Evolutionary conservation across 2,329 filamentous ascomycete species (phyloP).

Genomic region (Colletotrichum noveboracense): DNA sequence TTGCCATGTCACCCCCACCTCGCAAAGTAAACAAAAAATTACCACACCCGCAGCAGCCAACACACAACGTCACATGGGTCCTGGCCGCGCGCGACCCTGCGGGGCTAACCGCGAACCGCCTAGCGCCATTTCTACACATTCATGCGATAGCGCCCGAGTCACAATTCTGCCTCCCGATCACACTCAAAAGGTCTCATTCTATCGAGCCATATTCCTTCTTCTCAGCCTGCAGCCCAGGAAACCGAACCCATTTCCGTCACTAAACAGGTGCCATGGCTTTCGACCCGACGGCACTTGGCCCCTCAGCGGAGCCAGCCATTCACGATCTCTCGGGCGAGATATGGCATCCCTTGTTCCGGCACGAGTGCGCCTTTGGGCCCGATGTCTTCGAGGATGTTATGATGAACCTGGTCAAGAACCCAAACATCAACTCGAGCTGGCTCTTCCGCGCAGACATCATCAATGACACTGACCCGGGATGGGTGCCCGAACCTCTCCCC

Average conservation of each 20-base stretch:
- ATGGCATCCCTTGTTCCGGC: slow-evolving; percentile 62
- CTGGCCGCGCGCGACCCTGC: background rate
- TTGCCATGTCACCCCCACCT: slow-evolving; percentile 24
- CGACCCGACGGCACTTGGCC: slow-evolving; percentile 37
- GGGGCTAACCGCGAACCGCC: slow-evolving; percentile 6
- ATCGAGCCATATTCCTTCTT: background rate
- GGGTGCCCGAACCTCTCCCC: slow-evolving; percentile 14
- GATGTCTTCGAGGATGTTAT: slow-evolving; percentile 70
- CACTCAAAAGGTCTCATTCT: background rate
- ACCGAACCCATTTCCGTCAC: background rate
- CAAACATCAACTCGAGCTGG: slow-evolving; percentile 80
- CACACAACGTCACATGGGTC: slow-evolving; percentile 12
- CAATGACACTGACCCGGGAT: slow-evolving; percentile 49
- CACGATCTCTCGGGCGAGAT: slow-evolving; percentile 36
- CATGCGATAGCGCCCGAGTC: slow-evolving; percentile 13
- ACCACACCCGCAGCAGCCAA: background rate
- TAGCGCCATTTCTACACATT: slow-evolving; percentile 3
- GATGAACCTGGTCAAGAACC: slow-evolving; percentile 77
- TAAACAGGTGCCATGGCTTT: slow-evolving; percentile 32
- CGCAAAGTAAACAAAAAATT: slow-evolving; percentile 24
- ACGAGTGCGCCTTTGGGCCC: slow-evolving; percentile 66
- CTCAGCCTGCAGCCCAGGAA: slow-evolving; percentile 9
- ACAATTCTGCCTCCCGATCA: slow-evolving; percentile 2
- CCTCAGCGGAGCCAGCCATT: slow-evolving; percentile 36
- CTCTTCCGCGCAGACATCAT: slow-evolving; percentile 81